Evolutionary conservation across 1,284 basidiomycete genomes (phyloP), one percentile per base, ranked within the genome.

Genomic region (Microbotryomycetes sp.): DNA sequence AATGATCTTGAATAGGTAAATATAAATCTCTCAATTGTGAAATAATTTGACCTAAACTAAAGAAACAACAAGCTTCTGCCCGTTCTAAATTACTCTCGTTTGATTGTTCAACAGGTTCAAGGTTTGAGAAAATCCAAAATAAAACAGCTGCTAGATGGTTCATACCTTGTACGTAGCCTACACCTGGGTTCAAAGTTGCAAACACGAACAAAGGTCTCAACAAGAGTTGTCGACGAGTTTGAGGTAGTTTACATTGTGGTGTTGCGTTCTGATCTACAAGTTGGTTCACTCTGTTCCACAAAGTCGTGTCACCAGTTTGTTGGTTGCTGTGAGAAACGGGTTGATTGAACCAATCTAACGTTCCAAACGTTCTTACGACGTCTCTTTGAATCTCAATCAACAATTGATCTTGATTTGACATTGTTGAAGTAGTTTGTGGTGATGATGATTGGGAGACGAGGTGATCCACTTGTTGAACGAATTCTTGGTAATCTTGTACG

Each of bases 131-230:
- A 28, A 60, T 45, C 46, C 54, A 48, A 19, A 15, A 51, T 9
- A 60, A 51, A 14, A 60, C 54, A 19, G 48, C 59, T 36, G 55
- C 55, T 49, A 65, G 36, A 30, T 30, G 25, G 56, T 49, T 49
- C 67, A 65, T 67, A 16, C 69, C 69, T 49, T 70, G 69, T 1
- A 70, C 67, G 56, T 65, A 70, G 2, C 57, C 54, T 3, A 70
- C 23, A 23, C 63, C 65, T 0, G 69, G 69, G 47, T 68, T 70
- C 45, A 70, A 63, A 23, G 42, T 59, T 4, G 67, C 67, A 47
- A 63, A 63, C 42, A 67, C 42, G 49, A 60, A 69, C 48, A 70
- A 63, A 2, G 67, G 63, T 12, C 65, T 62, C 2, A 67, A 54
- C 7, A 70, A 62, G 6, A 49, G 26, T n/a, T 62, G 48, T 16